These are phyloP conservation scores for Syncephalastrum contaminatum DNA, from an alignment of 371 early-diverging fungal species.

Conservation along the genomic window DNA sequence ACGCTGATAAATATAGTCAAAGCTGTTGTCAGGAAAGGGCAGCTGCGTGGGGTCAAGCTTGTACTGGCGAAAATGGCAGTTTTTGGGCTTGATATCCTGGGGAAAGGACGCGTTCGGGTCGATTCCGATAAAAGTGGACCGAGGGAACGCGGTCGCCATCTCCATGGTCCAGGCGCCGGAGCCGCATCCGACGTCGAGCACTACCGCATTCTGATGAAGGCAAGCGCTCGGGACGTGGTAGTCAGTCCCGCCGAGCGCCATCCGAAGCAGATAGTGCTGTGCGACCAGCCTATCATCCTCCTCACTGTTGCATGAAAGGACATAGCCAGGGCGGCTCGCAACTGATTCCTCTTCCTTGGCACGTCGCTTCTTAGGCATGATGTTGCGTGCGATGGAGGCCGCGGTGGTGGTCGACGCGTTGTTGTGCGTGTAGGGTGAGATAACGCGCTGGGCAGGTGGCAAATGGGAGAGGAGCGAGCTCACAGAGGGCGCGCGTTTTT, in stretches of 20 bases:
- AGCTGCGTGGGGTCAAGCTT: conserved; percentile 13
- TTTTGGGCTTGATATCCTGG: conserved; percentile 38
- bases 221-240: conserved; percentile 8
- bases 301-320: conserved; percentile 1
- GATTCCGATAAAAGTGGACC: conserved; percentile 38
- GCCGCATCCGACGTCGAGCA: conserved; percentile 40
- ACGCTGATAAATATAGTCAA: conserved; percentile 42
- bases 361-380: conserved; percentile 6
- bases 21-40: conserved; percentile 36
- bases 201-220: conserved; percentile 5
- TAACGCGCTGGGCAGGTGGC: too few relatives aligned
- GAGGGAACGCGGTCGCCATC: conserved; percentile 36
- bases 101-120: conserved; percentile 28
- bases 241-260: conserved; percentile 26
- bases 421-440: too few relatives aligned
- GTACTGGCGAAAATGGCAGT: conserved; percentile 30
- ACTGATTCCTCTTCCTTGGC: conserved; percentile 6
- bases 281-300: conserved; percentile 39
- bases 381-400: too few relatives aligned
- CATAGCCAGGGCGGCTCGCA: conserved; percentile 6
- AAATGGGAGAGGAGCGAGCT: too few relatives aligned
- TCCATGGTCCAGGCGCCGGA: conserved; percentile 47
- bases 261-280: conserved; percentile 38
- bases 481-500: too few relatives aligned
- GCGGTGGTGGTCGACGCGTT: too few relatives aligned